phyloP scores from a whole-genome alignment of 306 rosid genomes.

The Castanea crenata region DNA sequence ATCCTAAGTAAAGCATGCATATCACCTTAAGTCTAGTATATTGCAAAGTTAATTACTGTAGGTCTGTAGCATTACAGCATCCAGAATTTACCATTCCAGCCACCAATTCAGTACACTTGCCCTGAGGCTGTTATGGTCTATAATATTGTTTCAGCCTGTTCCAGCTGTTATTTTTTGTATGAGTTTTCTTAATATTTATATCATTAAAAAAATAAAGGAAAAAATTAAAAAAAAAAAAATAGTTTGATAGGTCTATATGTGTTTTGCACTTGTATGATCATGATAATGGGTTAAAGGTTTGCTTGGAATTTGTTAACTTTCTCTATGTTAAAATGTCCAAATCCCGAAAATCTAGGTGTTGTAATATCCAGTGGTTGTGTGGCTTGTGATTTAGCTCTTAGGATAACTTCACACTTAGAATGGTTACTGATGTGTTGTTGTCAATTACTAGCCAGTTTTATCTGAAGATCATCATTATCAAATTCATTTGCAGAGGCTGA shows the following conservation, averaged over 20 bases:
- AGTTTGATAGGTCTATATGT: not conserved
- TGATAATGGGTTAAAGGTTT: not conserved
- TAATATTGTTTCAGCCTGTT: too few relatives aligned
- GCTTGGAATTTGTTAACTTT: not conserved
- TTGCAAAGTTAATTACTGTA: too few relatives aligned
- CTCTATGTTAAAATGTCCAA: not conserved
- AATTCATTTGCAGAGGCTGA: slow-evolving; percentile 72
- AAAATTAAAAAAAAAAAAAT: not conserved
- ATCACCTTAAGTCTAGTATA: not conserved
- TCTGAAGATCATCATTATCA: slow-evolving; percentile 2
- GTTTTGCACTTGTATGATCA: not conserved
- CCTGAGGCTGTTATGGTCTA: too few relatives aligned
- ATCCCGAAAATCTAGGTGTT: not conserved
- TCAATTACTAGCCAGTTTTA: not conserved
- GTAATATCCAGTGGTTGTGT: not conserved
- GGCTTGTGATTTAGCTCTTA: not conserved
- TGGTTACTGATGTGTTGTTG: not conserved
- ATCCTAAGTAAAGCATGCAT: not conserved
- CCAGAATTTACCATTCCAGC: too few relatives aligned
- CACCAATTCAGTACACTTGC: too few relatives aligned
- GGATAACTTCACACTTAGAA: not conserved
- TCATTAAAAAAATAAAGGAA: not conserved
- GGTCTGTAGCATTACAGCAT: too few relatives aligned
- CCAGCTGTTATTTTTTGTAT: too few relatives aligned
- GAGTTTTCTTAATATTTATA: too few relatives aligned